These are phyloP conservation scores for Macrotyloma uniflorum DNA, from an alignment of 306 rosid species.

Conservation along the genomic window DNA sequence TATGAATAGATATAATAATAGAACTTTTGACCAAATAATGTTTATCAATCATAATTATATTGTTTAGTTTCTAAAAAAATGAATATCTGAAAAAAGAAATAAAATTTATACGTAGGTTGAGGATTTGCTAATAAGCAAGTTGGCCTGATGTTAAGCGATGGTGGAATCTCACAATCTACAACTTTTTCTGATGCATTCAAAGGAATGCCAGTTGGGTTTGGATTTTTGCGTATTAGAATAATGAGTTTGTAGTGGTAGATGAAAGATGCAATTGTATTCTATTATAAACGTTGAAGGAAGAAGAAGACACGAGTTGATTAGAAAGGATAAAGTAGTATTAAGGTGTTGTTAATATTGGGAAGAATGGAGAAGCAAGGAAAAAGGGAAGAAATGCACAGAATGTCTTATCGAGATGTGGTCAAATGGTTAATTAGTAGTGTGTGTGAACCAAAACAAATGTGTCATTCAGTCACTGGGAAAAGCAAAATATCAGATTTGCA, in stretches of 20 bases:
- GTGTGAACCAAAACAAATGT: slow-evolving; percentile 1
- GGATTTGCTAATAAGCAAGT: slow-evolving; percentile 39
- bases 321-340: slow-evolving; percentile 11
- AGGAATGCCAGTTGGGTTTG: slow-evolving; percentile 67
- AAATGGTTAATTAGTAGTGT: slow-evolving; percentile 33
- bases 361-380: slow-evolving; percentile 41
- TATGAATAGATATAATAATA: too few species aligned
- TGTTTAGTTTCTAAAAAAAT: neutral
- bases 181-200: slow-evolving; percentile 55
- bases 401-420: slow-evolving; percentile 55
- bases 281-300: slow-evolving; percentile 3
- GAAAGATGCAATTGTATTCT: slow-evolving; percentile 12
- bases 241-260: slow-evolving; percentile 18
- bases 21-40: too few species aligned
- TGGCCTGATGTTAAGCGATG: slow-evolving; percentile 32
- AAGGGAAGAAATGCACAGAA: slow-evolving; percentile 51
- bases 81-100: neutral
- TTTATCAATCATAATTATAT: neutral
- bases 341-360: slow-evolving; percentile 44
- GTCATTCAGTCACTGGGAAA: slow-evolving; percentile 3
- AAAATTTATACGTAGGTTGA: neutral
- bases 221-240: slow-evolving; percentile 39
- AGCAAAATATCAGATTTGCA: neutral
- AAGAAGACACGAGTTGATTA: slow-evolving; percentile 12
- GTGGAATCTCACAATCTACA: slow-evolving; percentile 52